These are phyloP conservation scores for Cynanchum wilfordii DNA, from an alignment of 257 asterid genomes.

Conservation along the genomic window DNA sequence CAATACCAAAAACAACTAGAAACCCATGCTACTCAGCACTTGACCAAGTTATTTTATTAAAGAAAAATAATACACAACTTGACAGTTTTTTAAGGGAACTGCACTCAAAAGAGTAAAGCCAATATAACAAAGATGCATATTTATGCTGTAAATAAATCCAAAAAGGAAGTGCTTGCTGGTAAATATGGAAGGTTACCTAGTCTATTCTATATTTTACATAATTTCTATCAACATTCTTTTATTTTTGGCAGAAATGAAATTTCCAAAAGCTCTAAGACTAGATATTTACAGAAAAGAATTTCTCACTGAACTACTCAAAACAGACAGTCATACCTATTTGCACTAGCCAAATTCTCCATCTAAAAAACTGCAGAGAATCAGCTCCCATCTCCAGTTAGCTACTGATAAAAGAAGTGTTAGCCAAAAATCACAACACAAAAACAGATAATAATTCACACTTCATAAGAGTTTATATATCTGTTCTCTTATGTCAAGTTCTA, in stretches of 20 bases:
- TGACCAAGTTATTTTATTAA: no score
- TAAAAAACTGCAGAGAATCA: conserved; percentile 28
- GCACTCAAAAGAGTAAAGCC: no score
- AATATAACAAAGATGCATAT: no score
- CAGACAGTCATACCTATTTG: background rate
- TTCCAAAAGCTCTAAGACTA: background rate
- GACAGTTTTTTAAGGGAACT: no score
- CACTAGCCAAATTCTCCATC: conserved; percentile 15
- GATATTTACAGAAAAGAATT: conserved; percentile 15
- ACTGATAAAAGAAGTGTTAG: background rate
- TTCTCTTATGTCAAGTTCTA: conserved; percentile 3
- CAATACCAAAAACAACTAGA: no score
- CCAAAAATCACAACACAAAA: background rate
- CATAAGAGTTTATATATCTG: background rate
- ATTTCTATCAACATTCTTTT: background rate
- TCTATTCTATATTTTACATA: background rate
- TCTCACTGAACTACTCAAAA: no score
- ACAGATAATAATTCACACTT: background rate
- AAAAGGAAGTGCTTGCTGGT: no score
- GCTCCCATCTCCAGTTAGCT: background rate
- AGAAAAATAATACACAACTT: no score
- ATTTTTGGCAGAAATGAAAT: background rate
- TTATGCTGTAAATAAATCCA: no score
- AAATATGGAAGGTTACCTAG: no score
- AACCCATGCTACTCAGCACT: no score